Evolutionary conservation across 2,329 filamentous ascomycete genomes (phyloP), one percentile per base, ranked within the genome.

Genomic region (Catunica adiposa): DNA sequence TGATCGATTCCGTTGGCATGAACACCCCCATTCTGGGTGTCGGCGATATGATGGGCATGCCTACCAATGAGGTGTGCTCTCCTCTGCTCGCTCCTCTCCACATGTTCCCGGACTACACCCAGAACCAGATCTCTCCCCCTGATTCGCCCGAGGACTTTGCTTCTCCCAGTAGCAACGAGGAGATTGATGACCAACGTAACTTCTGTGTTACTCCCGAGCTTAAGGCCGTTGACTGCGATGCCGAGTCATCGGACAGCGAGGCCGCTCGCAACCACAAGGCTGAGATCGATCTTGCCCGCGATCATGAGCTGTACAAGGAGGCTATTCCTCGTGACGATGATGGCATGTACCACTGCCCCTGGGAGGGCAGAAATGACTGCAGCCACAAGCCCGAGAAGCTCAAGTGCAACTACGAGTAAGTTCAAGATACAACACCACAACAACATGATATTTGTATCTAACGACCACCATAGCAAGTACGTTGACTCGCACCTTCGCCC

Each of bases 381-480:
- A 85, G 79, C 69, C 90, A 96, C 80, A 86, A 86, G 71, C 81
- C 89, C 42, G 92, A 94, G 66, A 92, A 94, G 73, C 85, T 97
- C 63, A 96, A 96, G 79, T 96, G 90, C 82, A 94, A 95, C 72
- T 97, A 96, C 67, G 89, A 96, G 89, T 94, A 83, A 79, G 87
- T 72, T 23, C 15, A 20, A 17, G 25, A 2, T n/a, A 23, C n/a
- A 7, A 22, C 26, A 34, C 23, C 7, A 11, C 5, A 34, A 11
- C 29, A 34, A 34, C 5, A 3, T 29, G 8, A 40, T 6, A 9
- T 50, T 20, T 9, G 15, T 51, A 7, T 20, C 56, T 58, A 51
- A 56, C 29, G 26, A 11, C 3, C 9, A 44, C 42, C 53, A 51
- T 66, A 95, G 89, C 78, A 97, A 97, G 77, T 95, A 92, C 64